Evolutionary conservation across 2,329 filamentous ascomycete species (phyloP).

Genomic region (Pseudocercospora crystallina): DNA sequence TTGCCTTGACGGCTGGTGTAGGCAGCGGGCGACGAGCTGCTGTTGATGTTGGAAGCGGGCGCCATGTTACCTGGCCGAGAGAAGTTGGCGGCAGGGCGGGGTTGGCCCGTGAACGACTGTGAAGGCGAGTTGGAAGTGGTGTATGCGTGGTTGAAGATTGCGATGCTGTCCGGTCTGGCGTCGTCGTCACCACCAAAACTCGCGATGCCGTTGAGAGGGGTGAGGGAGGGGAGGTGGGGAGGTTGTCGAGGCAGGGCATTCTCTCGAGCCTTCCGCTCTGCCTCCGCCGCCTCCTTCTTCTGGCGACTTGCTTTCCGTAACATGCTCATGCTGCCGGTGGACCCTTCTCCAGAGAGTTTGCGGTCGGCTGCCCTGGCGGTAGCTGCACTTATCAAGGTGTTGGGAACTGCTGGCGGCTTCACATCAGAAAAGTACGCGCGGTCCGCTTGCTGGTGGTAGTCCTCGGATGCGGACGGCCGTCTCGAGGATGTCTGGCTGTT

Average conservation of each 20-base stretch:
- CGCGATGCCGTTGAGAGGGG: conserved; percentile 51
- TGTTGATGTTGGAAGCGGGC: conserved; percentile 20
- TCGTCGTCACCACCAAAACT: conserved; percentile 67
- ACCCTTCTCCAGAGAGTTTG: too few relatives aligned
- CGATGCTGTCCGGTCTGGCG: conserved; percentile 60
- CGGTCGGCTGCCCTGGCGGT: conserved; percentile 1
- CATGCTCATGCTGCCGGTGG: conserved; percentile 21
- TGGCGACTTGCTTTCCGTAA: conserved; percentile 28
- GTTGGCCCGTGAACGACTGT: conserved; percentile 42
- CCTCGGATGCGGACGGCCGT: too few relatives aligned
- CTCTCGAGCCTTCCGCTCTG: conserved; percentile 26
- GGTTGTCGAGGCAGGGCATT: conserved; percentile 57
- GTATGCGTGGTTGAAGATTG: conserved; percentile 51
- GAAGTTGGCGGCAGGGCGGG: conserved; percentile 42
- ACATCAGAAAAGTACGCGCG: too few relatives aligned
- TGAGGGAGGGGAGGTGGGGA: conserved; percentile 55
- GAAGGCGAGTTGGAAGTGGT: conserved; percentile 34
- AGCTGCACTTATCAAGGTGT: neutral
- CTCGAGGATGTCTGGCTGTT: too few relatives aligned
- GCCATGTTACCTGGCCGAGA: conserved; percentile 30
- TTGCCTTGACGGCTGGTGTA: conserved; percentile 28
- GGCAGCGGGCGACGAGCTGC: conserved; percentile 29
- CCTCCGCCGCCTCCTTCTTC: conserved; percentile 32
- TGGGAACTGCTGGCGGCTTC: neutral
- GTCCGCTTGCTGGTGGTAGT: too few relatives aligned